Evolutionary conservation across 805 yeast species (phyloP), one percentile per base, ranked within the genome.

Genomic region (Candida golubevii): DNA sequence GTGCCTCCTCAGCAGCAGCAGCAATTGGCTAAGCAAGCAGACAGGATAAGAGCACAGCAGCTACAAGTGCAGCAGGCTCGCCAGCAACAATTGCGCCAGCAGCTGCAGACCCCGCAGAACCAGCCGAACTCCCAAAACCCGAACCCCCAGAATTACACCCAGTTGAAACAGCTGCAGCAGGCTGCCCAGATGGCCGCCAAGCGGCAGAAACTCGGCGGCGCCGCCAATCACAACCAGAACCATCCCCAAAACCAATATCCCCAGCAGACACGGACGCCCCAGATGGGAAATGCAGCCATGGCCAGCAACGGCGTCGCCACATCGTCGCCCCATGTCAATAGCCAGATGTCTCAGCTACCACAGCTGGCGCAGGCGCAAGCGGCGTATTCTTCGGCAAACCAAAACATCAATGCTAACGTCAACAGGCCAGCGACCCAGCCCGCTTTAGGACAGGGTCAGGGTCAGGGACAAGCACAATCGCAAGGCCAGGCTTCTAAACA

Each of bases 401-500:
- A 31, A 14, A 36, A 37, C 8, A 42, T 35, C 14, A 18, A 36
- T 37, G 42, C 38, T n/a, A 18, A 38, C 39, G 37, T 29, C 39
- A 46, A 46, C 35, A 34, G 50, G 14, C 49, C 55, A 18, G 47
- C 48, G 2, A 44, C 50, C 8, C 55, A 51, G 42, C 43, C 57
- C 4, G 46, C 42, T 4, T 29, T 43, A 27, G 40, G 42, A 5
- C 42, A 38, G 35, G n/a, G n/a, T n/a, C n/a, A n/a, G n/a, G n/a
- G n/a, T n/a, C 8, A 44, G 8, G 46, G 42, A 5, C 46, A 37
- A 18, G 33, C 38, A 6, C n/a, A 41, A 8, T 27, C 38, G 6
- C 14, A 40, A 8, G 47, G 39, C 10, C 45, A 44, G 26, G 54
- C 50, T 32, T 44, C 61, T 1, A 49, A 60, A n/a, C 72, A 66